Conservation (phyloP, 2,329 filamentous ascomycete genomes). For the Fusarium drepaniforme region DNA sequence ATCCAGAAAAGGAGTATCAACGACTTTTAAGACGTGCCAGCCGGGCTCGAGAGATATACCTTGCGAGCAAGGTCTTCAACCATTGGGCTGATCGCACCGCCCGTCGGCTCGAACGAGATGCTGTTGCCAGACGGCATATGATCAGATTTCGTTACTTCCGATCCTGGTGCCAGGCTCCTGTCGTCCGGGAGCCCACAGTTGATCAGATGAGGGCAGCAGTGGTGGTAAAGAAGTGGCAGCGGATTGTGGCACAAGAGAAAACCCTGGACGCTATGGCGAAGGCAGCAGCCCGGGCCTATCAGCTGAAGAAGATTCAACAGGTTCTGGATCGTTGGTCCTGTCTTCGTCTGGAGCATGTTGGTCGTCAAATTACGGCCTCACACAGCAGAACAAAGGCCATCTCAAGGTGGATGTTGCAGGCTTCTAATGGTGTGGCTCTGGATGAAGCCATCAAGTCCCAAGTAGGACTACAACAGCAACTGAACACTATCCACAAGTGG, state of each 20-base stretch:
- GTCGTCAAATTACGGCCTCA: conserved; percentile 33
- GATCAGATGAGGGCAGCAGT: conserved; percentile 48
- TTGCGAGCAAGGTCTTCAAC: conserved; percentile 57
- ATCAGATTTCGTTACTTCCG: conserved; percentile 65
- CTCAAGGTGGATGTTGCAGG: conserved; percentile 40
- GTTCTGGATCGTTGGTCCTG: conserved; percentile 47
- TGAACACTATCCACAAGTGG: conserved; percentile 40
- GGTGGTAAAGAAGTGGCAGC: conserved; percentile 50
- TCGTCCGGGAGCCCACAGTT: conserved; percentile 43
- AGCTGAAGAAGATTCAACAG: conserved; percentile 32
- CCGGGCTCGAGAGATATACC: conserved; percentile 73
- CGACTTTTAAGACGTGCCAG: conserved; percentile 63
- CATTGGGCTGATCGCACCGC: conserved; percentile 75
- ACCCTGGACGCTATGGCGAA: conserved; percentile 43
- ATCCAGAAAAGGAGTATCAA: conserved; percentile 33
- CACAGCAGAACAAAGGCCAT: conserved; percentile 32
- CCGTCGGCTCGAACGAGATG: conserved; percentile 75
- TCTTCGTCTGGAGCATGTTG: conserved; percentile 35
- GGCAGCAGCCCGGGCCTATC: conserved; percentile 37
- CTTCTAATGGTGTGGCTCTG: conserved; percentile 20
- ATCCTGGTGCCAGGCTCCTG: conserved; percentile 51
- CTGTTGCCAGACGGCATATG: conserved; percentile 77
- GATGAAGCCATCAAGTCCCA: conserved; percentile 35
- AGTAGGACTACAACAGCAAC: conserved; percentile 21
- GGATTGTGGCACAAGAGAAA: conserved; percentile 44